Percentiles rank a stretch among this genome's conserved stretches.
Conservation (phyloP, 371 early-diverging fungal genomes). For the Mucor racemosus region DNA sequence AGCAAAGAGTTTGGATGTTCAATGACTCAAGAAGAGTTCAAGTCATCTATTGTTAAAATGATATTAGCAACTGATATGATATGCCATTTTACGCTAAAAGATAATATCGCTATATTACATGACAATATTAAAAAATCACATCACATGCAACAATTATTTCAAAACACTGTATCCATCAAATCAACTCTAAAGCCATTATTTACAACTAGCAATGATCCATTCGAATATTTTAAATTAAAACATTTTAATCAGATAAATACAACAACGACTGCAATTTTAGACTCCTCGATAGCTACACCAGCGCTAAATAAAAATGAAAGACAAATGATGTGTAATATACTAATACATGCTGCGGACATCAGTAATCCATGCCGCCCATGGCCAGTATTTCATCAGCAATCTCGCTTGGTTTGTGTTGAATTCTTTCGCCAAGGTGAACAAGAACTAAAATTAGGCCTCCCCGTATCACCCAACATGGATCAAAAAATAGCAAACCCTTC, state of each 20-base stretch:
- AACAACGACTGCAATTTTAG: not conserved
- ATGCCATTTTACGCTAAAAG: conserved; percentile 78
- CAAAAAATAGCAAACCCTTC: conserved; percentile 69
- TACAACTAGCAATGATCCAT: not conserved
- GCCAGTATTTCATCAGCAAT: conserved; percentile 80
- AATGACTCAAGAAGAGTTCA: conserved; percentile 50
- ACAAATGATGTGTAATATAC: conserved; percentile 65
- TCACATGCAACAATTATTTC: not conserved
- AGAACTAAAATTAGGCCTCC: conserved; percentile 70
- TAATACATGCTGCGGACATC: conserved; percentile 89
- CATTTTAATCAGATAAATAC: conserved; percentile 1
- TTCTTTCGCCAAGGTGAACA: conserved; percentile 88
- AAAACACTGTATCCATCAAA: not conserved
- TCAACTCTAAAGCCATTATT: conserved; percentile 10
- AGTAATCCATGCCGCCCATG: conserved; percentile 89
- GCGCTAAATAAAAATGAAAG: conserved; percentile 51
- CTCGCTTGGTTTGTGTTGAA: conserved; percentile 81
- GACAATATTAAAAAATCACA: not conserved
- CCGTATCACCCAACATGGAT: conserved; percentile 87
- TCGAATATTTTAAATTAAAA: conserved; percentile 8
- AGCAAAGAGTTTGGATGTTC: conserved; percentile 23
- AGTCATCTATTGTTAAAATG: conserved; percentile 56
- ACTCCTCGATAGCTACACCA: not conserved
- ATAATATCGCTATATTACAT: conserved; percentile 44
- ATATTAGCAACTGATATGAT: conserved; percentile 90